Evolutionary conservation across 352 stramenopile genomes (phyloP).

Genomic region (Pythium dissimile): DNA sequence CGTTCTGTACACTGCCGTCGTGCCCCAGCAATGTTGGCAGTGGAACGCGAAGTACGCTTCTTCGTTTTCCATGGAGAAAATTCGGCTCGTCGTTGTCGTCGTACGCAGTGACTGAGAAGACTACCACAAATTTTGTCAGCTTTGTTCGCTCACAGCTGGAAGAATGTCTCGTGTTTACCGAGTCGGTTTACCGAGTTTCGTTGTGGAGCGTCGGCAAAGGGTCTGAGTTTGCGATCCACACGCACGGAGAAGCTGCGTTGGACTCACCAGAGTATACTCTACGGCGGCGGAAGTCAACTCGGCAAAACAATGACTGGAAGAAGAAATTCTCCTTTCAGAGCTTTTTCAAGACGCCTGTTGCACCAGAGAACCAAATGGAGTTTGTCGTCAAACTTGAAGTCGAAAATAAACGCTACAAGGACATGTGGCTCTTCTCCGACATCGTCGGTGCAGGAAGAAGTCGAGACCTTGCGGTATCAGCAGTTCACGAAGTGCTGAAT

Average conservation of each 20-base stretch:
- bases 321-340: conserved; percentile 75
- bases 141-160: conserved; percentile 43
- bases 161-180: conserved; percentile 69
- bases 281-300: conserved; percentile 39
- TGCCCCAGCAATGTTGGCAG: conserved; percentile 49
- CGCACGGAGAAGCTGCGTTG: conserved; percentile 45
- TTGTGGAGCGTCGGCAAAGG: conserved; percentile 64
- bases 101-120: conserved; percentile 28
- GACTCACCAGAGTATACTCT: conserved; percentile 38
- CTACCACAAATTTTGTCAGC: conserved; percentile 30
- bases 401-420: conserved; percentile 43
- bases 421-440: conserved; percentile 65
- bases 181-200: conserved; percentile 55
- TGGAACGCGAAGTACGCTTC: conserved; percentile 51
- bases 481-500: conserved; percentile 57
- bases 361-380: conserved; percentile 62
- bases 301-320: conserved; percentile 65
- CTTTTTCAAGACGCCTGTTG: conserved; percentile 66
- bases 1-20: conserved; percentile 63
- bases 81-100: conserved; percentile 32
- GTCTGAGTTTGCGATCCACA: conserved; percentile 58
- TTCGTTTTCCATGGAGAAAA: conserved; percentile 72
- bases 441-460: conserved; percentile 66
- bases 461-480: conserved; percentile 54
- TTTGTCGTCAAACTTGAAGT: conserved; percentile 60